Evolutionary conservation across 352 stramenopile genomes (phyloP), one percentile per base, ranked within the genome.

Genomic region (Globisporangium perplexum): DNA sequence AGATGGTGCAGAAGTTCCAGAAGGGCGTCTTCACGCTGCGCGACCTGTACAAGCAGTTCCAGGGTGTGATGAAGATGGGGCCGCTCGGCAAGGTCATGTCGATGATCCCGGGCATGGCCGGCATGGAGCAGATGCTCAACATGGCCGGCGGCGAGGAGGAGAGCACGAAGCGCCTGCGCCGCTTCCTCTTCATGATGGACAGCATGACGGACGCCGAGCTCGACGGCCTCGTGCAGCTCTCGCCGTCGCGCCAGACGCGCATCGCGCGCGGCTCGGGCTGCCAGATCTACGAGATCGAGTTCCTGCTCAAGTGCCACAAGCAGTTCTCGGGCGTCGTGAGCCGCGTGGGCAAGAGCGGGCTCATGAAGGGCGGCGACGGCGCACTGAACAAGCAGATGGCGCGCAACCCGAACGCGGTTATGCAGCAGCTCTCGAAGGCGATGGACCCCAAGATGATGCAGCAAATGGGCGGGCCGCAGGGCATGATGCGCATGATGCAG

Each of bases 121-220:
- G 79, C 20, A 90, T 96, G 84, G 86, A 69, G 33, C 78, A 90
- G 59, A 86, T 88, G 74, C 79, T 98, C 58, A 95, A 97, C 63
- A 95, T 88, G 48, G 84, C 90, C 65, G 90, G 88, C 47, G 87
- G 88, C 7, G 94, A 98, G 53, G 87, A 98, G 49, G 88, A 98
- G 66, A 83, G 79, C 12, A 96, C 81, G 6, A 93, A 95, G 60
- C 77, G 90, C 18, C 76, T 99, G 33, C 96, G 98, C 48, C 93
- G 93, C 45, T 99, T 99, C 73, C 83, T 99, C 64, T 98, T 97
- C 76, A 98, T 99, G 81, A 99, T 99, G 96, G 97, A 99, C 68
- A 97, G 79, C 59, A 99, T 99, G 97, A 98, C 90, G 5, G 88
- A 98, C 57, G 88, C 89, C 1, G 95, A 98, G 66, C 78, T 99